Evolutionary conservation across 352 stramenopile species (phyloP), one percentile per base, ranked within the genome.

Genomic region (Pythium plurisporium): DNA sequence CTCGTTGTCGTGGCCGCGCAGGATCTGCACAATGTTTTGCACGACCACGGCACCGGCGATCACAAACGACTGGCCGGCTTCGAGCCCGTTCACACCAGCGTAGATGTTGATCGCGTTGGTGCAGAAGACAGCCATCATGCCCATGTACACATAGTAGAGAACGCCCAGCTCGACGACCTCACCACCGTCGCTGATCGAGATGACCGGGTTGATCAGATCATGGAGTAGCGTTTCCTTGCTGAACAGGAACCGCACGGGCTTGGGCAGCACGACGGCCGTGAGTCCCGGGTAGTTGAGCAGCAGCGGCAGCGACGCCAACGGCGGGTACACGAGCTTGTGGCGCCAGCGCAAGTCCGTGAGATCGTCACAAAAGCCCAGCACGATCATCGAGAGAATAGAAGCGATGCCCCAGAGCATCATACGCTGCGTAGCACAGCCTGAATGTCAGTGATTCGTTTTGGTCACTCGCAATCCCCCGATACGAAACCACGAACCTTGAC

Each of bases 21-120:
- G 50, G 42, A 99, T 97, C 70, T 99, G 96, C 44, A 97, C 79
- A 7, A 98, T 56, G 71, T 99, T 99, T 67, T 98, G 96, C 15
- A 96, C 67, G 17, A 99, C 72, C 12, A 99, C 92, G 8, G 93
- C 91, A 55, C 82, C 93, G n/a, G 80, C 95, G 67, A 97, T 96
- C 14, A 97, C 79, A 45, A 95, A 85, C 11, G 83, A 87, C 65
- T 99, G 96, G 11, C 97, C 97, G 4, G 90, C 93, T 68, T 99
- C 97, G 6, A 99, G 80, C 0, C 97, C 97, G 69, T 99, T 99
- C 57, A 99, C 97, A 34, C 97, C 97, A 9, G 97, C 97, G 69
- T 99, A 99, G 58, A 99, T 99, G 74, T 99, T 99, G 69, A 99
- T 99, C 4, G 96, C 95, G 76, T 99, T 99, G 9, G 97, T 99